A percentile compares a stretch with the other conserved stretches of the same genome.
Evolutionary conservation across 768 basidiomycete genomes (phyloP).

Genomic region (Suillus americanus): DNA sequence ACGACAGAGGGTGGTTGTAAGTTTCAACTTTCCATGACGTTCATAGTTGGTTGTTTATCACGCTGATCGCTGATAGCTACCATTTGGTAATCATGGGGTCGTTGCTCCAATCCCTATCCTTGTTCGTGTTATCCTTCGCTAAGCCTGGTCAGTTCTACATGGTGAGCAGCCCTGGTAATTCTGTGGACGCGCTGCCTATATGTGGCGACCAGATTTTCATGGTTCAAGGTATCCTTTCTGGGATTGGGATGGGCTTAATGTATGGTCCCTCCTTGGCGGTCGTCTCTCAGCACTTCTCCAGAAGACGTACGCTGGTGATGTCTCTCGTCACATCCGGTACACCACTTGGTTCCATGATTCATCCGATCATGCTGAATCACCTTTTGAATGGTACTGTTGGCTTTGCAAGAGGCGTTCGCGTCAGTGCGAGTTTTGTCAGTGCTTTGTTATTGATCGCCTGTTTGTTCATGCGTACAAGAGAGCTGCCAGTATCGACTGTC

Average conservation of each 20-base stretch:
- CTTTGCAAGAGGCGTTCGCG: conserved; percentile 39
- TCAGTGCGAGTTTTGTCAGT: conserved; percentile 39
- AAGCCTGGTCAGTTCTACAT: conserved; percentile 36
- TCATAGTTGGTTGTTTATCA: background rate
- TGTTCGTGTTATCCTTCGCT: conserved; percentile 39
- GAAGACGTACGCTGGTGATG: conserved; percentile 41
- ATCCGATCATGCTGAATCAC: conserved; percentile 63
- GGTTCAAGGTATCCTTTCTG: conserved; percentile 41
- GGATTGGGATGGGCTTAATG: conserved; percentile 42
- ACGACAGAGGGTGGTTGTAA: conserved; percentile 47
- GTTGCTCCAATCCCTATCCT: conserved; percentile 25
- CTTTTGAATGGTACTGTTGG: conserved; percentile 41
- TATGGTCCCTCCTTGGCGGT: conserved; percentile 44
- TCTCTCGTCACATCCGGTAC: conserved; percentile 47
- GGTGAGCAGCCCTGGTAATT: conserved; percentile 15
- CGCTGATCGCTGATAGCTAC: background rate
- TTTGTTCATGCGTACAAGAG: conserved; percentile 37
- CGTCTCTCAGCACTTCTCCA: conserved; percentile 45
- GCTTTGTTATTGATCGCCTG: conserved; percentile 39
- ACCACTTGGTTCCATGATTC: conserved; percentile 53
- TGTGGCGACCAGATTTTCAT: conserved; percentile 37
- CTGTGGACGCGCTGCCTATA: background rate
- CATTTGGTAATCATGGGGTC: conserved; percentile 23
- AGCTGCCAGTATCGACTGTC: conserved; percentile 18
- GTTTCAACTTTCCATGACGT: background rate